Conservation (phyloP, 2,329 filamentous ascomycete genomes). For the Cytospora paraplurivora region DNA sequence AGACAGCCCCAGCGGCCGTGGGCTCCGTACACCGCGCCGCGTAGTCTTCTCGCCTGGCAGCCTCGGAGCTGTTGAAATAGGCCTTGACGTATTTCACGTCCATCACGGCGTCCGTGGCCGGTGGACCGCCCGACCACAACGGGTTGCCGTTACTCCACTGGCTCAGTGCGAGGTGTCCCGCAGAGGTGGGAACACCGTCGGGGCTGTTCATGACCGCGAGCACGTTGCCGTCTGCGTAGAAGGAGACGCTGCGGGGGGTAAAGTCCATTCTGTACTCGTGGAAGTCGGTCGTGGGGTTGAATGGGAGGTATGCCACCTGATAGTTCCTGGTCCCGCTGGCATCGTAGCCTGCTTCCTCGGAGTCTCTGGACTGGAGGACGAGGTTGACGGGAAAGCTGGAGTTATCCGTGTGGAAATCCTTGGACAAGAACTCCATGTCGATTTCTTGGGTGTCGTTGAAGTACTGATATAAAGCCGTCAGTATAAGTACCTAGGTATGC, state of each 20-base stretch:
- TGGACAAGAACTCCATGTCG: slow-evolving; percentile 77
- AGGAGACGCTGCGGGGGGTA: slow-evolving; percentile 61
- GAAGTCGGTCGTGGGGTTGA: slow-evolving; percentile 65
- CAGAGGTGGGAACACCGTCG: slow-evolving; percentile 57
- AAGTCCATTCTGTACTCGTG: slow-evolving; percentile 85
- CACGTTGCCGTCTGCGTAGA: slow-evolving; percentile 66
- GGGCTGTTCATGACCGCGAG: slow-evolving; percentile 57
- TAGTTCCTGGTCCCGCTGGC: slow-evolving; percentile 62
- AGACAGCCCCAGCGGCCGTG: slow-evolving; percentile 44
- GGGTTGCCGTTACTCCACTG: slow-evolving; percentile 79
- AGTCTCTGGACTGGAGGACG: slow-evolving; percentile 69
- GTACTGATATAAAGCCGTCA: slow-evolving; percentile 53
- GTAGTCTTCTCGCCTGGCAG: slow-evolving; percentile 43
- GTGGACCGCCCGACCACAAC: slow-evolving; percentile 72
- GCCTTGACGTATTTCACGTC: slow-evolving; percentile 72
- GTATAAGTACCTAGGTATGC: not conserved
- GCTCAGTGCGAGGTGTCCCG: slow-evolving; percentile 70
- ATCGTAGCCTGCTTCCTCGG: slow-evolving; percentile 61
- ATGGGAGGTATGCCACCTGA: slow-evolving; percentile 59
- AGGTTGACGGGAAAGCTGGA: slow-evolving; percentile 66
- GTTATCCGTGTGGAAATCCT: slow-evolving; percentile 57
- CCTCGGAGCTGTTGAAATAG: slow-evolving; percentile 73
- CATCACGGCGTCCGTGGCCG: slow-evolving; percentile 61
- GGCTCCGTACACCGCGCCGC: slow-evolving; percentile 45
- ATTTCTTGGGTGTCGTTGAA: slow-evolving; percentile 79